Percentiles rank a stretch among this genome's conserved stretches.
phyloP scores from a whole-genome alignment of 164 flowering plant species.

The Taxillus chinensis region DNA sequence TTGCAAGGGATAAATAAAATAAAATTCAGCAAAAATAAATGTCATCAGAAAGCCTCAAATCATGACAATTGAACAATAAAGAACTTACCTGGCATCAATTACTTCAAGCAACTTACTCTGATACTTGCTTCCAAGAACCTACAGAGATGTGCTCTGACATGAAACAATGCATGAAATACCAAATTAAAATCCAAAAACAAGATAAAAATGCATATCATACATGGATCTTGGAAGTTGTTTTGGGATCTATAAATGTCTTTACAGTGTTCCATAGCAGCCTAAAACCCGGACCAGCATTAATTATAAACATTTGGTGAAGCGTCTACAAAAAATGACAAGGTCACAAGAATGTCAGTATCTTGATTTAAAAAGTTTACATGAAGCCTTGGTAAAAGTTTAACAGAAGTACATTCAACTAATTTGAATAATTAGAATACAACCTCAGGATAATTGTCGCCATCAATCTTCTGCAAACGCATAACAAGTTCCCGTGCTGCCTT shows the following conservation, averaged over 20 bases:
- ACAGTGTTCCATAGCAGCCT: conserved; percentile 82
- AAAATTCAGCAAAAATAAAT: not conserved
- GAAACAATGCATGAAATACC: not conserved
- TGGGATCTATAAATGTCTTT: conserved; percentile 76
- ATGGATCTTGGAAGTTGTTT: conserved; percentile 83
- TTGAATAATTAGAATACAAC: not conserved
- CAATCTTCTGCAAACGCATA: conserved; percentile 5
- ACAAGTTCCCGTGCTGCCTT: conserved; percentile 3
- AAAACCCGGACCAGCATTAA: conserved; percentile 97
- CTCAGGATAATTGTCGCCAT: conserved; percentile 7
- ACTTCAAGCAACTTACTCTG: conserved; percentile 84
- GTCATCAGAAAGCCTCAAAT: not conserved
- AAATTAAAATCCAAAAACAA: not conserved
- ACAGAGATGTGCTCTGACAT: not conserved
- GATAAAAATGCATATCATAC: conserved; percentile 18
- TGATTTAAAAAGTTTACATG: not conserved
- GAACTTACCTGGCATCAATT: conserved; percentile 41
- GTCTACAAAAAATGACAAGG: conserved; percentile 37
- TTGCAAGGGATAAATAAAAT: not conserved
- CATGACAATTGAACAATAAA: not conserved
- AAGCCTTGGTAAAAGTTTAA: not conserved
- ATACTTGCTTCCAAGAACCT: conserved; percentile 89
- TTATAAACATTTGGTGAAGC: conserved; percentile 75
- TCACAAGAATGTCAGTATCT: not conserved
- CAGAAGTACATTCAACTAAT: not conserved